Evolutionary conservation across 1,284 basidiomycete species (phyloP), one percentile per base, ranked within the genome.

Genomic region (Ganoderma resinaceum): DNA sequence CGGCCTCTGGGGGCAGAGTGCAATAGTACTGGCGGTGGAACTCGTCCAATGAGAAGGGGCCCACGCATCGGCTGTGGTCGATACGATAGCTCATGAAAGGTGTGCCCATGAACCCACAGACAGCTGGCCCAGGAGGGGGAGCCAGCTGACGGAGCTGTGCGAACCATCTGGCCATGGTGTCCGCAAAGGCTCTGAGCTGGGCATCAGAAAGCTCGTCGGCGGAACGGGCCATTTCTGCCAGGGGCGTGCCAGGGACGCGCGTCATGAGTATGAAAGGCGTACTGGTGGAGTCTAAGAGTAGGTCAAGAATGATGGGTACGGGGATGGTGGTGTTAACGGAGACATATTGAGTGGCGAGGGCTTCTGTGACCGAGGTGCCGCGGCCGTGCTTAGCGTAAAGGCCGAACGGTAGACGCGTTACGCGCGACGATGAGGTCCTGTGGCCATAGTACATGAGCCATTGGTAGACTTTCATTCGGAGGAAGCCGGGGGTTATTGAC

Each of bases 281-380:
- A 35, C 53, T 31, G 16, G 0, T 6, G 14, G 53, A 33, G 53
- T 33, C 31, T 18, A 35, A n/a, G 26, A 73, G 61, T 35, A 72
- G 67, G 29, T 72, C 72, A 11, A 72, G 65, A n/a, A 73, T 65
- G 20, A 37, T 58, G 9, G 72, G 72, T 9, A 70, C 70, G 35
- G 72, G 72, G 33, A 72, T 70, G 23, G 67, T 72, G 31, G 72
- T 72, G 58, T 72, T 31, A 11, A 23, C 16, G 35, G 49, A 59
- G 38, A 71, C 68, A 26, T 62, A 66, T 40, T 70, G 63, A 9
- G 61, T 70, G 46, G 66, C 69, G 23, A 68, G n/a, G 0, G 38
- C 53, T 35, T 57, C 31, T 18, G 53, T 12, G 16, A 57, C 31
- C 16, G 53, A 18, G 4, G 20, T 20, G 16, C 23, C 7, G 2